Evolutionary conservation across 371 early-diverging fungal genomes (phyloP).

Genomic region (Chytridiales sp.): DNA sequence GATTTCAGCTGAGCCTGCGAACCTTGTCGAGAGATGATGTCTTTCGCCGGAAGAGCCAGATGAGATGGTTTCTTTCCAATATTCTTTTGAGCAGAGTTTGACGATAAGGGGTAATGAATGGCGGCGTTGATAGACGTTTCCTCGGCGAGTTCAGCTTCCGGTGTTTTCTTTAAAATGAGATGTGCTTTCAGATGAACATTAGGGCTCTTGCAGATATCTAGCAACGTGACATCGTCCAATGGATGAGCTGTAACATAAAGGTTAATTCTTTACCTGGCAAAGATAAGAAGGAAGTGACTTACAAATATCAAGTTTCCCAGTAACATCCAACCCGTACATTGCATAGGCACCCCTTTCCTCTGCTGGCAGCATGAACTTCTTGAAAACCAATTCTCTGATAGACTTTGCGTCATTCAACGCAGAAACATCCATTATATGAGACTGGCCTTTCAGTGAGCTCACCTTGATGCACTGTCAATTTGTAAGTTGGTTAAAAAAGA

Average conservation of each 20-base stretch:
- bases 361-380: slow-evolving; percentile 4
- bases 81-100: not conserved
- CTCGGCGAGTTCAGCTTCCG: not conserved
- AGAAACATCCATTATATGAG: slow-evolving; percentile 15
- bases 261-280: not conserved
- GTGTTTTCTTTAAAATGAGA: slow-evolving; percentile 12
- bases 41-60: not conserved
- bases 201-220: slow-evolving; percentile 7
- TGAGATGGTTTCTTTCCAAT: not conserved
- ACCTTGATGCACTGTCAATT: slow-evolving; percentile 26
- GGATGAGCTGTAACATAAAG: not conserved
- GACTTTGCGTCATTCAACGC: not conserved
- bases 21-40: not conserved
- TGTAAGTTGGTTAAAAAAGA: too few species aligned
- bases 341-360: slow-evolving; percentile 5
- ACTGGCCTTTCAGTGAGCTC: slow-evolving; percentile 7
- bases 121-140: not conserved
- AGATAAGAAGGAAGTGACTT: too few species aligned
- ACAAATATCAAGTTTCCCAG: slow-evolving; percentile 7
- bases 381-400: slow-evolving; percentile 5
- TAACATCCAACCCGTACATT: slow-evolving; percentile 5
- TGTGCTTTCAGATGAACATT: slow-evolving; percentile 15
- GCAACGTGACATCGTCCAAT: slow-evolving; percentile 14
- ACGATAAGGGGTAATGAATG: not conserved
- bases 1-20: not conserved